Percentiles rank a stretch among this genome's conserved stretches.
Conservation (phyloP, 345 rosid species). For the Psidium friedrichsthalianum region DNA sequence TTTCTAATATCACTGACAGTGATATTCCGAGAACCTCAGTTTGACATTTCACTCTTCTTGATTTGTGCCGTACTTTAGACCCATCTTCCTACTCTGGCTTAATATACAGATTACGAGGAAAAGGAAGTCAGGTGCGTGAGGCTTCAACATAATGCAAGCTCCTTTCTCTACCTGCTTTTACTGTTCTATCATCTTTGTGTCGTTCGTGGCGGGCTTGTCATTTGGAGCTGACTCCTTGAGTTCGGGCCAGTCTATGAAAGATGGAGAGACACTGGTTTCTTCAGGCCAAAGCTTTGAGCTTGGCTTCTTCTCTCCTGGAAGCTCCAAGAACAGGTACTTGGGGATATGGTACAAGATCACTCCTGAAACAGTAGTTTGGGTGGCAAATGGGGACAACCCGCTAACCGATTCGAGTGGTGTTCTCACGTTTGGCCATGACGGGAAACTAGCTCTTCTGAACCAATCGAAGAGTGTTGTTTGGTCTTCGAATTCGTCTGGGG, state of each 20-base stretch:
- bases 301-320: slow-evolving; percentile 12
- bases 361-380: slow-evolving; percentile 16
- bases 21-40: too few species aligned
- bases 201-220: neutral
- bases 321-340: slow-evolving; percentile 12
- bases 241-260: neutral
- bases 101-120: too few species aligned
- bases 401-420: slow-evolving; percentile 3
- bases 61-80: too few species aligned
- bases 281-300: slow-evolving; percentile 3
- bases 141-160: too few species aligned
- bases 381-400: slow-evolving; percentile 31
- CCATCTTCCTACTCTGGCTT: neutral
- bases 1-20: too few species aligned
- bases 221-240: neutral
- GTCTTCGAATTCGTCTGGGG: slow-evolving; percentile 17
- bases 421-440: slow-evolving; percentile 9
- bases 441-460: slow-evolving; percentile 11
- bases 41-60: too few species aligned
- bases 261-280: slow-evolving; percentile 5
- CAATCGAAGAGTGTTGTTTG: slow-evolving; percentile 4
- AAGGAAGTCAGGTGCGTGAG: too few species aligned
- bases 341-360: slow-evolving; percentile 30
- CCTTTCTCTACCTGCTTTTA: neutral
- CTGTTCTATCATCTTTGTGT: neutral